These are phyloP conservation scores for Saccharata proteae DNA, from an alignment of 2,329 filamentous ascomycete species.

Conservation along the genomic window DNA sequence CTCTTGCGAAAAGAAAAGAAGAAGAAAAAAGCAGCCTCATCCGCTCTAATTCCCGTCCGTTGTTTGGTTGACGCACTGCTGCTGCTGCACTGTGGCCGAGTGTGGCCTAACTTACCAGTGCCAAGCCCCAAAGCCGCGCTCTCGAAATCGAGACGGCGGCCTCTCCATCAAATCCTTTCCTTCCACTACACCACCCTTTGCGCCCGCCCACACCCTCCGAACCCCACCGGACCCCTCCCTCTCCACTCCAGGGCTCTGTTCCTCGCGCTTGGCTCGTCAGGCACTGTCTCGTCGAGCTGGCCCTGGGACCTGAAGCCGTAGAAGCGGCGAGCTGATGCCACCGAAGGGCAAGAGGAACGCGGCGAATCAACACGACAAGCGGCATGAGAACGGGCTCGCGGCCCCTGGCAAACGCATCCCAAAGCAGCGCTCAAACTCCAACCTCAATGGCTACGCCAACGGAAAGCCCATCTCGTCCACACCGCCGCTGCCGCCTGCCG, in stretches of 20 bases:
- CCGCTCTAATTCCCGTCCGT: too few species aligned
- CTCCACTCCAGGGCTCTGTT: slow-evolving; percentile 27
- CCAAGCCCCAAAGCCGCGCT: too few species aligned
- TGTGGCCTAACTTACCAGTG: too few species aligned
- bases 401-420: slow-evolving; percentile 58
- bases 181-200: too few species aligned
- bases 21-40: too few species aligned
- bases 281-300: slow-evolving; percentile 28
- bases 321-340: slow-evolving; percentile 32
- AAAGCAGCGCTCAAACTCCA: slow-evolving; percentile 34
- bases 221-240: slow-evolving; percentile 10
- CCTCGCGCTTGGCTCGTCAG: slow-evolving; percentile 35
- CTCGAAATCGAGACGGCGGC: too few species aligned
- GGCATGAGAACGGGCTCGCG: slow-evolving; percentile 82
- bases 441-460: slow-evolving; percentile 32
- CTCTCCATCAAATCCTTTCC: too few species aligned
- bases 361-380: slow-evolving; percentile 39
- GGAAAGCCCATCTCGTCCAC: slow-evolving; percentile 25
- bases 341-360: slow-evolving; percentile 32
- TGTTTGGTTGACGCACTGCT: too few species aligned
- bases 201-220: slow-evolving; percentile 9
- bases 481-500: slow-evolving; percentile 25
- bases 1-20: too few species aligned
- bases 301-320: slow-evolving; percentile 23
- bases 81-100: too few species aligned